Evolutionary conservation across 306 rosid genomes (phyloP), one percentile per base, ranked within the genome.

Genomic region (Lupinus albus): DNA sequence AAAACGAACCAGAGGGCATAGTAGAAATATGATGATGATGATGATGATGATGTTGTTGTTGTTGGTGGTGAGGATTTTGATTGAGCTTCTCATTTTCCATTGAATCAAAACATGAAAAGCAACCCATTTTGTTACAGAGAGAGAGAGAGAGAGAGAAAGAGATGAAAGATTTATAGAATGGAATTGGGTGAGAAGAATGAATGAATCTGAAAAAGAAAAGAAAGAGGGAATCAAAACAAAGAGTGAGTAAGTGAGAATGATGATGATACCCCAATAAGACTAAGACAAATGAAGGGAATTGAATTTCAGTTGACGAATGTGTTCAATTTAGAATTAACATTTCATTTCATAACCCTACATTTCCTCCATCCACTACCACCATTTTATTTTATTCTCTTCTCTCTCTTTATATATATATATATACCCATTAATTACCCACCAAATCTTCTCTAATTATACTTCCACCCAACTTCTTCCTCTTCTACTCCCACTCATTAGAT

Each of bases 31-130:
- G 90, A 70, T 18, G 42, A 57, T 5, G 64, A 58, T 58, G 79
- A 13, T 71, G 85, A 82, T 82, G 84, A 56, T 82, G 86, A 51
- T 79, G 47, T 11, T 33, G 75, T 46, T 75, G 82, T 16, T 79
- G 47, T 1, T 32, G 76, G 46, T 75, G 82, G 14, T 56, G 80
- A 12, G 88, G 82, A 77, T 88, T 80, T 13, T 90, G 83, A 74
- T 88, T 88, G 64, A 88, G 83, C 64, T 77, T 81, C 76, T 84
- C 86, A 61, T 91, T 89, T 73, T 91, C 95, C 80, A 41, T 88
- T 61, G 92, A 84, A 81, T 88, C 97, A 73, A 91, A 91, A 81
- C 97, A 91, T 8, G 95, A 67, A 74, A 91, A 91, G 66, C 95
- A 91, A 56, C 97, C 95, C 96, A 90, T 90, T 35, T 60, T 11